These are phyloP conservation scores for Tetrahymena elliotti DNA, from an alignment of 73 alveolate genomes.

Conservation along the genomic window DNA sequence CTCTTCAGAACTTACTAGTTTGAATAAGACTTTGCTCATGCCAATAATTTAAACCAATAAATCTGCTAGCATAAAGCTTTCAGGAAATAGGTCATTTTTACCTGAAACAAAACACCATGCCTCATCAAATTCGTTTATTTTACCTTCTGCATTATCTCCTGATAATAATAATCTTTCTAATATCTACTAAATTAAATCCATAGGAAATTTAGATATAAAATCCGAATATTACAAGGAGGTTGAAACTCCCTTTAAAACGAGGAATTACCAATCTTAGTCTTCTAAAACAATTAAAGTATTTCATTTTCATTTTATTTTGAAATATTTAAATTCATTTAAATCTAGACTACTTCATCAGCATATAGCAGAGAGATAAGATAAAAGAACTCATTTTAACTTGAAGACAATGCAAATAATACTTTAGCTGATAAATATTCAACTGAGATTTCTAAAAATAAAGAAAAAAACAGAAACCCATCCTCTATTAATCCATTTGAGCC, in stretches of 20 bases:
- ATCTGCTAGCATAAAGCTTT: background rate
- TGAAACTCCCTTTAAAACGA: background rate
- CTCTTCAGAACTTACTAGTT: background rate
- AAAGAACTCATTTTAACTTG: background rate
- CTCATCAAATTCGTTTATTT: background rate
- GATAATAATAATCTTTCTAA: background rate
- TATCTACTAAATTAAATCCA: background rate
- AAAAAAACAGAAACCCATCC: background rate
- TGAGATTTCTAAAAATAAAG: background rate
- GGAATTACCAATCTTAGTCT: background rate
- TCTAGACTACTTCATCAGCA: background rate
- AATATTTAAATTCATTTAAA: background rate
- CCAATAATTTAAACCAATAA: background rate
- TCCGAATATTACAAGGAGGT: background rate
- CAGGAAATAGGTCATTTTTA: background rate
- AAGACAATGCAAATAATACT: background rate
- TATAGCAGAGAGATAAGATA: background rate
- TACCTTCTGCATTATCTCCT: background rate
- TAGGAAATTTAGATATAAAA: background rate
- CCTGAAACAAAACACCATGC: background rate
- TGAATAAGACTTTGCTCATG: background rate
- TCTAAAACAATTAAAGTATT: background rate
- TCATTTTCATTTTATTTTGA: background rate
- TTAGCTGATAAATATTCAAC: background rate
- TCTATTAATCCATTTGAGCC: background rate